Evolutionary conservation across 2,329 filamentous ascomycete genomes (phyloP).

Genomic region (Pseudogymnoascus verrucosus): DNA sequence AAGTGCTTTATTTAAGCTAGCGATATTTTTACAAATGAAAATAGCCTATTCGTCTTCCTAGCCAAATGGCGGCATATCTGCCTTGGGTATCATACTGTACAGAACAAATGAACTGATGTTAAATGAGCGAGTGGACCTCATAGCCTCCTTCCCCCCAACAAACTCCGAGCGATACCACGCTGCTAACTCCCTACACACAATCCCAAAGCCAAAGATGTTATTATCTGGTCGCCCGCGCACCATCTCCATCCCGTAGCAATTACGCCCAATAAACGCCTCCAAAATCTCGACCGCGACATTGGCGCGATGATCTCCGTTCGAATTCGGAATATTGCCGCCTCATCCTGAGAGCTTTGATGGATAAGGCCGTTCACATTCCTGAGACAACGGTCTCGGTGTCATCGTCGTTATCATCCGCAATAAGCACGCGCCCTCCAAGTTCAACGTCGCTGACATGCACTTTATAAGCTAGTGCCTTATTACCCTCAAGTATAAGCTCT

Average conservation of each 20-base stretch:
- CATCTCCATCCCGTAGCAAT: neutral
- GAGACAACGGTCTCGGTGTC: conserved; percentile 16
- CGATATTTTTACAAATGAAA: conserved; percentile 4
- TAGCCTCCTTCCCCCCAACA: neutral
- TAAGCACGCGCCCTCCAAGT: conserved; percentile 71
- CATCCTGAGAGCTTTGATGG: neutral
- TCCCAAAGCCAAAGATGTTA: conserved; percentile 2
- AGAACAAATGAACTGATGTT: conserved; percentile 11
- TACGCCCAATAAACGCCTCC: conserved; percentile 1
- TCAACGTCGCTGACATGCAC: conserved; percentile 73
- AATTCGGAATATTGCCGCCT: conserved; percentile 11
- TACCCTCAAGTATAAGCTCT: conserved; percentile 79
- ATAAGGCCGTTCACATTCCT: neutral
- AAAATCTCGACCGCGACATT: neutral
- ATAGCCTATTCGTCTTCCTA: neutral
- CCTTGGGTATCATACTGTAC: conserved; percentile 13
- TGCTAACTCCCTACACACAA: neutral
- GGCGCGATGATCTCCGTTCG: conserved; percentile 10
- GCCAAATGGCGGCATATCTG: conserved; percentile 7
- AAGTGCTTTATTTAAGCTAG: conserved; percentile 2
- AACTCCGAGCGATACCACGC: conserved; percentile 5
- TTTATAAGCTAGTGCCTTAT: conserved; percentile 75
- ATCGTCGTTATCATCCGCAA: conserved; percentile 54
- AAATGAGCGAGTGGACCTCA: conserved; percentile 10
- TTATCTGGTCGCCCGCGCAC: conserved; percentile 2